These are phyloP conservation scores for Yueomyces sp. DNA, from an alignment of 805 yeast genomes.

Conservation along the genomic window DNA sequence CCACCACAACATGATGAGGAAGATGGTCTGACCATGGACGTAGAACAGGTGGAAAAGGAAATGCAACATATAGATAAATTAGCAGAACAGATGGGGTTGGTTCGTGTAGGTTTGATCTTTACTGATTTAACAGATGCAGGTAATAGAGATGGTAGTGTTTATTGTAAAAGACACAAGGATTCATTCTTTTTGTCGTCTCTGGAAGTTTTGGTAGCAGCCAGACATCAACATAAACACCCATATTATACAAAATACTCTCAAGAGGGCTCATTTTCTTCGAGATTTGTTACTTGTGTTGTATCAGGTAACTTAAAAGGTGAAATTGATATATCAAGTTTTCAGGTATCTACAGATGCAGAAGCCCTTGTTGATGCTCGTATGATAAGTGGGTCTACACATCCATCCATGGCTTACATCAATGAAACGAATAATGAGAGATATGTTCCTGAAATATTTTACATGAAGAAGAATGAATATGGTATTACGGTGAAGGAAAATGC, in stretches of 20 bases:
- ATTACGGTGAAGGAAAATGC: constrained; percentile 79
- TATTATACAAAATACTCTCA: constrained; percentile 51
- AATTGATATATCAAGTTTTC: constrained; percentile 83
- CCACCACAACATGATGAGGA: constrained; percentile 78
- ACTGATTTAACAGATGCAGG: constrained; percentile 88
- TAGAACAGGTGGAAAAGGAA: constrained; percentile 24
- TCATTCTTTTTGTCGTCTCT: constrained; percentile 82
- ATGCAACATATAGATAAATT: constrained; percentile 40
- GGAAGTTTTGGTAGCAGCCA: constrained; percentile 75
- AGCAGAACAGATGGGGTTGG: constrained; percentile 47
- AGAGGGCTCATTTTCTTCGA: constrained; percentile 61
- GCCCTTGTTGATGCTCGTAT: constrained; percentile 78
- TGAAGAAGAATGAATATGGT: constrained; percentile 76
- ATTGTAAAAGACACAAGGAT: constrained; percentile 86
- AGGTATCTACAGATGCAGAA: constrained; percentile 79
- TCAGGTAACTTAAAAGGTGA: constrained; percentile 84
- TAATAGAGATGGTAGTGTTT: constrained; percentile 71
- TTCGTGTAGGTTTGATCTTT: constrained; percentile 70
- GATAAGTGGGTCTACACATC: constrained; percentile 79
- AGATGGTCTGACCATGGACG: constrained; percentile 66
- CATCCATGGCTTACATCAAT: constrained; percentile 72
- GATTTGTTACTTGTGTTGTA: constrained; percentile 85
- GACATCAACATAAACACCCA: constrained; percentile 54
- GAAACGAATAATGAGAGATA: constrained; percentile 61
- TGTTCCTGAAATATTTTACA: constrained; percentile 89